phyloP scores from a whole-genome alignment of 169 alveolate genomes.

The Pseudocohnilembus persalinus region DNA sequence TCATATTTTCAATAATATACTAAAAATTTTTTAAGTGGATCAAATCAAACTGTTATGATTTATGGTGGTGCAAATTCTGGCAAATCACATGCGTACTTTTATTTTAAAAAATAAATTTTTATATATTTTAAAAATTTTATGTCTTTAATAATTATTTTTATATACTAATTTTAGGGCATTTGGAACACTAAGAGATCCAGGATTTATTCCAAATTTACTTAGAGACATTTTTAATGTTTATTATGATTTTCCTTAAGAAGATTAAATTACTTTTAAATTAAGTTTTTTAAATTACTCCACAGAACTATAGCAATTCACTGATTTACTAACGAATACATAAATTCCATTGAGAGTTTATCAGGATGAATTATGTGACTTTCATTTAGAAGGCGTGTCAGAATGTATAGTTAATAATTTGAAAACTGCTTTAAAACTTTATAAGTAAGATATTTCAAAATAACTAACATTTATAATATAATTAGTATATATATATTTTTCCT shows the following conservation, averaged over 20 bases:
- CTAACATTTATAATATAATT: too few species aligned
- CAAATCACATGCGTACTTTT: neutral
- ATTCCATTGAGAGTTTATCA: neutral
- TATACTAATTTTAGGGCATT: neutral
- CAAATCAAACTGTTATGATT: neutral
- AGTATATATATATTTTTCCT: too few species aligned
- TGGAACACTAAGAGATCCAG: neutral
- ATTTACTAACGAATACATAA: neutral
- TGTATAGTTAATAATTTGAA: neutral
- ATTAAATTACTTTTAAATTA: too few species aligned
- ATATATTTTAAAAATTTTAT: too few species aligned
- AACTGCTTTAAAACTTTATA: neutral
- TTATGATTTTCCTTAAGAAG: neutral
- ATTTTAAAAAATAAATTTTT: too few species aligned
- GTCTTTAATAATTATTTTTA: neutral
- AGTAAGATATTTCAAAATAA: neutral
- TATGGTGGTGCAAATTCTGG: neutral
- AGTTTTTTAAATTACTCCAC: neutral
- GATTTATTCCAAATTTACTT: neutral
- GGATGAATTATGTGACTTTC: neutral
- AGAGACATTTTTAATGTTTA: neutral
- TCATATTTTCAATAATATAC: neutral
- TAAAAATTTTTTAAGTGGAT: neutral
- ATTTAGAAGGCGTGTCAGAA: neutral
- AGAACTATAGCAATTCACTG: neutral